These are phyloP conservation scores for Pseudevernia furfuracea DNA, from an alignment of 495 filamentous ascomycete species.

Conservation along the genomic window DNA sequence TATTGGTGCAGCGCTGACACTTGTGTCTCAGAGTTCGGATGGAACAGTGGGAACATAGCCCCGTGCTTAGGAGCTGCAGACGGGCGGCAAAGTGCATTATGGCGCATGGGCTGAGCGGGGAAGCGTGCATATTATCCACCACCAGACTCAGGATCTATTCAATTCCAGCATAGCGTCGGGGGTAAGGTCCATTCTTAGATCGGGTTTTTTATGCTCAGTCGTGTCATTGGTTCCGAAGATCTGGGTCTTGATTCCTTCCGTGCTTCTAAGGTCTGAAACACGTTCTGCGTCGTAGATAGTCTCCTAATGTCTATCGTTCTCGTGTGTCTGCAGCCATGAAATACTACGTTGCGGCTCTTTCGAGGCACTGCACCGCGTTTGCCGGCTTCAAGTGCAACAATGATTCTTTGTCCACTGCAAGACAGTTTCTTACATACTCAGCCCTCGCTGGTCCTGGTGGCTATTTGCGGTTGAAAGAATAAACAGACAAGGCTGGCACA, in stretches of 20 bases:
- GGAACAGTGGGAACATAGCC: background rate
- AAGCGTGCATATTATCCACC: background rate
- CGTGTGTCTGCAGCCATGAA: background rate
- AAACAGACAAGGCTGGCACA: background rate
- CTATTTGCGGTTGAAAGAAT: background rate
- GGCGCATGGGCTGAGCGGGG: background rate
- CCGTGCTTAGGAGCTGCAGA: background rate
- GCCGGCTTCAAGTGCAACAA: background rate
- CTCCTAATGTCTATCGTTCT: background rate
- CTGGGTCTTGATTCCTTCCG: background rate
- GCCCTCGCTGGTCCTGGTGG: background rate
- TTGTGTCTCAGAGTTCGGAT: background rate
- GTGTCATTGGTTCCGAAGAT: background rate
- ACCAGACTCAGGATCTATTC: background rate
- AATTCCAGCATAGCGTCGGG: background rate
- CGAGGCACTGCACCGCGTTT: background rate
- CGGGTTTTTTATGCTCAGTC: background rate
- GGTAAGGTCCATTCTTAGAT: background rate
- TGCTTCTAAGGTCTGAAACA: background rate
- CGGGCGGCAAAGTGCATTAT: constrained; percentile 4
- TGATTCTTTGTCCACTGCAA: background rate
- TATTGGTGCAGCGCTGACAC: background rate
- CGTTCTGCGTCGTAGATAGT: background rate
- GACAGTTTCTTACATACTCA: background rate
- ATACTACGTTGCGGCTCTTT: background rate